These are phyloP conservation scores for Xylaria sp. DNA, from an alignment of 2,329 filamentous ascomycete genomes.

Conservation along the genomic window DNA sequence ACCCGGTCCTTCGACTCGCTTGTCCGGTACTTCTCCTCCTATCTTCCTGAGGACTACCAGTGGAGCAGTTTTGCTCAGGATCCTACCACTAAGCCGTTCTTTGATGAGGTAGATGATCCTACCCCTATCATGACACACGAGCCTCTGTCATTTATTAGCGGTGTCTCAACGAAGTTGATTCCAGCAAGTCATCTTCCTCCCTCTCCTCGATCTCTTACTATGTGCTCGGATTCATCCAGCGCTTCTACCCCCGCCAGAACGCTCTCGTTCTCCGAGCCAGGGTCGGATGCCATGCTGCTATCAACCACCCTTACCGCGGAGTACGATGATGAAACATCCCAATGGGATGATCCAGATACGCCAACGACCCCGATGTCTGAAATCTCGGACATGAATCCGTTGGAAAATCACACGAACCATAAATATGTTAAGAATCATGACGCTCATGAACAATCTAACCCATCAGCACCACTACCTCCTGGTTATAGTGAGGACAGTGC, in stretches of 20 bases:
- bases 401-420: conserved; percentile 49
- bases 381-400: conserved; percentile 53
- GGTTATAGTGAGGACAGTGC: conserved; percentile 38
- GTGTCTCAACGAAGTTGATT: conserved; percentile 37
- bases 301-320: conserved; percentile 52
- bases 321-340: conserved; percentile 56
- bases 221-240: conserved; percentile 57
- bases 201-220: conserved; percentile 63
- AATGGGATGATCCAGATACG: conserved; percentile 58
- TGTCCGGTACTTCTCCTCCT: conserved; percentile 68
- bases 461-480: conserved; percentile 33
- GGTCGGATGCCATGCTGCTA: conserved; percentile 54
- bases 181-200: conserved; percentile 52
- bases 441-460: conserved; percentile 1
- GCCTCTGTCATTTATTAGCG: conserved; percentile 51
- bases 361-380: conserved; percentile 59
- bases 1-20: conserved; percentile 69
- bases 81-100: conserved; percentile 51
- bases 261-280: conserved; percentile 64
- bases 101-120: conserved; percentile 55
- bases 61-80: conserved; percentile 52
- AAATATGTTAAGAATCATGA: conserved; percentile 30
- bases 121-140: conserved; percentile 58
- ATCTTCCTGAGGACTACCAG: conserved; percentile 62
- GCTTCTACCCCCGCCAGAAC: conserved; percentile 58